Evolutionary conservation across 345 rosid species (phyloP), one percentile per base, ranked within the genome.

Genomic region (Anacardium occidentale): DNA sequence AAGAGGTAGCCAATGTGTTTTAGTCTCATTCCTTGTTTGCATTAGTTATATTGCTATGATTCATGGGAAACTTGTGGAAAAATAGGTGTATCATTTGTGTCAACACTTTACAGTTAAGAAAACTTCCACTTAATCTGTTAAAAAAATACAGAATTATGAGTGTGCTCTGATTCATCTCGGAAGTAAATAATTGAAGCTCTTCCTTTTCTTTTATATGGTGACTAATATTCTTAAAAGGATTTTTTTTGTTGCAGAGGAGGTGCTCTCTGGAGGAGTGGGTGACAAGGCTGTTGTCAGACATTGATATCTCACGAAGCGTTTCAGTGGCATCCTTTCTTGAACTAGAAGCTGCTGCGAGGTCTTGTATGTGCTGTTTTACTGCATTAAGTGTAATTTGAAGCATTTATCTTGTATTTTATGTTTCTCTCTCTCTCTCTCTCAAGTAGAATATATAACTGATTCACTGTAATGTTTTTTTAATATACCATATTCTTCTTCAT

Each of bases 181-280:
- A 15, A 54, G n/a, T 44, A 29, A 9, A 12, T 60, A 26, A 10
- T 17, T 32, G 32, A 13, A n/a, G 6, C 32, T 20, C 0, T 17
- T 7, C 7, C 9, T 40, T 9, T 21, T 22, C 21, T 3, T 62
- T 44, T 32, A 25, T 15, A 13, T 7, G 70, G 21, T 58, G 68
- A 66, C 79, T 63, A 62, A 71, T 75, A 72, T 75, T 81, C 85
- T 85, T 59, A 86, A 80, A 81, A 80, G 86, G 75, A 72, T 77
- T 74, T 32, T 70, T 75, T 78, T 81, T 86, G 69, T 87, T 85
- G 79, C 98, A 96, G 99, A 87, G 99, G 87, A 88, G 96, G 81
- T 82, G 89, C 79, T 90, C 88, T 34, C 84, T 96, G 87, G 98
- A 96, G 84, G 97, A 96, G 75, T 96, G 99, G 99, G 84, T 96